Conservation (phyloP, 2,329 filamentous ascomycete species). For the Venturia effusa region DNA sequence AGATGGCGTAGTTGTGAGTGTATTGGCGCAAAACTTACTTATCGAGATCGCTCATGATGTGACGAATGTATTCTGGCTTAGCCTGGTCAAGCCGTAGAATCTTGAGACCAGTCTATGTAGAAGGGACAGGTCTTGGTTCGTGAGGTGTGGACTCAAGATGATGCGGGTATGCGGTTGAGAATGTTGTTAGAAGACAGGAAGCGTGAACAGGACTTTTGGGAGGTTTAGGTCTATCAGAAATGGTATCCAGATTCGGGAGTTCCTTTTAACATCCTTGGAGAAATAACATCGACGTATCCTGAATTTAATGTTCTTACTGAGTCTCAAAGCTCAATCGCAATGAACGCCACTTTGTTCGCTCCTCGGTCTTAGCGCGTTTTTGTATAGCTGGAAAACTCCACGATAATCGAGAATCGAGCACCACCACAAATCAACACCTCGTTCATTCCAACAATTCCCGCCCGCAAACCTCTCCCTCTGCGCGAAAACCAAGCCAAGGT, state of each 20-base stretch:
- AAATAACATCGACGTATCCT: neutral
- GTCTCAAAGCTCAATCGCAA: neutral
- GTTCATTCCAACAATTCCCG: neutral
- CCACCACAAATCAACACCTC: neutral
- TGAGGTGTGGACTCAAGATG: neutral
- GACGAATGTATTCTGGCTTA: neutral
- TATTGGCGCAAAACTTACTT: constrained; percentile 44
- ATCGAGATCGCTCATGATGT: constrained; percentile 81
- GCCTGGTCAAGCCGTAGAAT: neutral
- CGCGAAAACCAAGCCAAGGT: neutral
- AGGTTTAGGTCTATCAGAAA: no score
- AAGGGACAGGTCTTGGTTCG: neutral
- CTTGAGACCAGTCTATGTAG: neutral
- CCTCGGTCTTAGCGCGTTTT: neutral
- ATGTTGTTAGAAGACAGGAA: neutral
- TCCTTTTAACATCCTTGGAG: no score
- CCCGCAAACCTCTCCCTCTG: neutral
- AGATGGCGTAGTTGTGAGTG: neutral
- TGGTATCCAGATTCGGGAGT: no score
- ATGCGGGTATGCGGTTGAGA: neutral
- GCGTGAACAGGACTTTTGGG: no score
- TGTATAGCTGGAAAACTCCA: neutral
- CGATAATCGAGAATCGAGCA: neutral
- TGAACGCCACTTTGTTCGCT: neutral
- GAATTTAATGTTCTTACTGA: neutral